Evolutionary conservation across 2,329 filamentous ascomycete genomes (phyloP).

Genomic region (Fusarium sulawesiense): DNA sequence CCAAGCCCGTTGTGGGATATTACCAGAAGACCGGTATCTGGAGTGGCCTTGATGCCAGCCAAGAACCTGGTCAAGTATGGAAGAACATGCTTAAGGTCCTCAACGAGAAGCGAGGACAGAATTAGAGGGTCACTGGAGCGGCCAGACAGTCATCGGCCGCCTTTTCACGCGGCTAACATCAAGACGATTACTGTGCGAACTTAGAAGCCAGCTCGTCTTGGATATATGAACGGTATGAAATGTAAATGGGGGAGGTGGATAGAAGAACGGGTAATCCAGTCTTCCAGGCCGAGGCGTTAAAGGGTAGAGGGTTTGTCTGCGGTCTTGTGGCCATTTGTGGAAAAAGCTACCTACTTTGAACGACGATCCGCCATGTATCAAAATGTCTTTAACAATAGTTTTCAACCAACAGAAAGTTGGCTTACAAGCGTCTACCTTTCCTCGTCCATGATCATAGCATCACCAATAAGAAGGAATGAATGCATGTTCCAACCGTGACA

Average conservation of each 20-base stretch:
- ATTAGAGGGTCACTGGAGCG: constrained; percentile 45
- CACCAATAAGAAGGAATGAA: background rate
- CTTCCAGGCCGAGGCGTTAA: constrained; percentile 45
- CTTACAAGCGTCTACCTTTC: constrained; percentile 28
- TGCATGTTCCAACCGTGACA: background rate
- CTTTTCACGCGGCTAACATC: constrained; percentile 48
- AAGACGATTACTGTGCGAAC: constrained; percentile 42
- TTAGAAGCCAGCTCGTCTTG: constrained; percentile 37
- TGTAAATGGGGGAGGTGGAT: constrained; percentile 32
- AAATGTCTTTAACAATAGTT: constrained; percentile 42
- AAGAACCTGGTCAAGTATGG: constrained; percentile 96
- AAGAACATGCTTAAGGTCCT: constrained; percentile 90
- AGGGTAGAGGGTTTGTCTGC: constrained; percentile 45
- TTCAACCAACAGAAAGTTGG: constrained; percentile 40
- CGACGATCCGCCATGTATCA: constrained; percentile 48
- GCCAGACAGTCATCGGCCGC: background rate
- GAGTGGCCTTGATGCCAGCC: constrained; percentile 93
- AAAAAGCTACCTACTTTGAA: constrained; percentile 44
- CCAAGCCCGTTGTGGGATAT: constrained; percentile 90
- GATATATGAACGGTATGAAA: constrained; percentile 46
- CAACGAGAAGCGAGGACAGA: constrained; percentile 58
- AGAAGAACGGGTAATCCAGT: constrained; percentile 25
- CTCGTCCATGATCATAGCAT: background rate
- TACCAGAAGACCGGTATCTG: constrained; percentile 99
- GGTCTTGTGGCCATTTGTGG: constrained; percentile 44